Conservation (phyloP, 78 protist genomes). For the Chrysochromulina parva region DNA sequence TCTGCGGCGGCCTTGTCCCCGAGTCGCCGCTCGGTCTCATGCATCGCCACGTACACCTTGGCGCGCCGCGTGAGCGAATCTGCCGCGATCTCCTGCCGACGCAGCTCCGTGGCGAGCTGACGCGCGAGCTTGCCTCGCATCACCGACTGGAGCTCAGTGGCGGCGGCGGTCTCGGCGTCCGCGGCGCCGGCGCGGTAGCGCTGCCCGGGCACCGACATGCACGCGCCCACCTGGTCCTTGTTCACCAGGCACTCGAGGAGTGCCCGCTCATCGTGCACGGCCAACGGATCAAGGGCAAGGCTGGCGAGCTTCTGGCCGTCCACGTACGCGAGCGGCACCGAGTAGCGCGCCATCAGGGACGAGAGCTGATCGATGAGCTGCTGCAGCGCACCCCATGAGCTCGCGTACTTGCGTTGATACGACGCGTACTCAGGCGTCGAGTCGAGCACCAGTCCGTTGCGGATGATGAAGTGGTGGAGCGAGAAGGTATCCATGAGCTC, state of each 20-base stretch:
- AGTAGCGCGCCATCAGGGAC: background rate
- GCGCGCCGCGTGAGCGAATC: too few species aligned
- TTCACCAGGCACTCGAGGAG: constrained; percentile 26
- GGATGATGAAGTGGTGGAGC: constrained; percentile 18
- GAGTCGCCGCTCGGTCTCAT: too few species aligned
- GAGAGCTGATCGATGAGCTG: background rate
- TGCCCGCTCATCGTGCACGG: background rate
- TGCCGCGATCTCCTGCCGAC: too few species aligned
- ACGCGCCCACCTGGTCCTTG: background rate
- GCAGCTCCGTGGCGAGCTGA: background rate
- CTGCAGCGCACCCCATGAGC: background rate
- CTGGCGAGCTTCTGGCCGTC: background rate
- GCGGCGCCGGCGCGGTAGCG: background rate
- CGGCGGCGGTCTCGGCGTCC: background rate
- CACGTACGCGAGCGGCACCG: background rate
- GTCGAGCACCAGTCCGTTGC: background rate
- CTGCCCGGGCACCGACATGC: background rate
- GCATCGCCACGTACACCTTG: too few species aligned
- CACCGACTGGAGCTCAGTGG: background rate
- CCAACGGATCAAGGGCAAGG: background rate
- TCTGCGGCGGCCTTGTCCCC: too few species aligned
- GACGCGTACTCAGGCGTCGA: constrained; percentile 1
- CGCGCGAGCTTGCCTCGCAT: background rate
- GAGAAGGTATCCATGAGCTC: background rate
- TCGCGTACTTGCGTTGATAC: background rate